Percentiles rank a stretch among this genome's conserved stretches.
Conservation (phyloP, 2,329 filamentous ascomycete genomes). For the Rhynchosporium agropyri region DNA sequence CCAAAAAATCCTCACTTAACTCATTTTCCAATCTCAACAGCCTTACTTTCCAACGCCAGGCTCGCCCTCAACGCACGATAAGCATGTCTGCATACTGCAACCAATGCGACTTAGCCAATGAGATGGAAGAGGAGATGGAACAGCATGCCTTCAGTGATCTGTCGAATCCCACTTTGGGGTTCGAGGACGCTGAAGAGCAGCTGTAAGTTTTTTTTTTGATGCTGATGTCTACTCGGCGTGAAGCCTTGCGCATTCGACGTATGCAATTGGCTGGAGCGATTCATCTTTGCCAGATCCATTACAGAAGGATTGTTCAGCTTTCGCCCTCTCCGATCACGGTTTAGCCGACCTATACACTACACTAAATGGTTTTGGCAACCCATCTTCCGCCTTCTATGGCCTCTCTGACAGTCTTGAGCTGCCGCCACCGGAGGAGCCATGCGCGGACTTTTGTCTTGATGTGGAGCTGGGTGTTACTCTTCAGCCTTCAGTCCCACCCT, state of each 20-base stretch:
- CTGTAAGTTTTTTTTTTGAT: conserved; percentile 18
- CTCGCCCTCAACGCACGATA: conserved; percentile 15
- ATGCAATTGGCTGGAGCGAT: no score
- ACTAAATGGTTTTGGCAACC: not conserved
- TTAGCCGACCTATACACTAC: not conserved
- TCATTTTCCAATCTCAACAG: no score
- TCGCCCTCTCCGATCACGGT: not conserved
- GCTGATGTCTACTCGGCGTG: not conserved
- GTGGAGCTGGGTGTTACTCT: not conserved
- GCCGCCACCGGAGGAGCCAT: not conserved
- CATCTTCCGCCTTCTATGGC: not conserved
- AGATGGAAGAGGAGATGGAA: not conserved
- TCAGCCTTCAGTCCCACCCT: no score
- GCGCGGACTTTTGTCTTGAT: not conserved
- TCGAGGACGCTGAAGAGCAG: conserved; percentile 11
- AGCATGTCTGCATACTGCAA: conserved; percentile 10
- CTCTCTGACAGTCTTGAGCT: not conserved
- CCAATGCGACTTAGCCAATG: conserved; percentile 7
- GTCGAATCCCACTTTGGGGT: not conserved
- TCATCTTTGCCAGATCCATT: no score
- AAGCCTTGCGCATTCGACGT: no score
- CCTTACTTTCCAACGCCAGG: no score
- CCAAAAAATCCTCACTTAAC: no score
- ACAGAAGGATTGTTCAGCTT: no score
- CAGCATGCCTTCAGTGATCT: conserved; percentile 1